Percentiles rank a stretch among this genome's conserved stretches.
These are phyloP conservation scores for thale cress (Arabidopsis thaliana) DNA, from an alignment of 345 rosid species.

Conservation along the genomic window DNA sequence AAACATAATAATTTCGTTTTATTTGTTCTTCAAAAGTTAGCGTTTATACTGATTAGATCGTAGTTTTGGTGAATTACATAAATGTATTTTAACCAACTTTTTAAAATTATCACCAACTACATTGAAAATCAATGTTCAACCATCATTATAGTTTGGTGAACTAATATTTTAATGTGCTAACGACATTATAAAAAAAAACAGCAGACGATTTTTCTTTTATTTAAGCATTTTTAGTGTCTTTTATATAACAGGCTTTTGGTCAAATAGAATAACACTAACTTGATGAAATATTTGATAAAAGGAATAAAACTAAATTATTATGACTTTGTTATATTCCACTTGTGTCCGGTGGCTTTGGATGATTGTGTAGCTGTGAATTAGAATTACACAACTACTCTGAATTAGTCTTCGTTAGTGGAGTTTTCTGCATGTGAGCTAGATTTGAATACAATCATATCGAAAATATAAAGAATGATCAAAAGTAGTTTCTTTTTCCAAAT, in stretches of 20 bases:
- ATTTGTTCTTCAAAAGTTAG: not conserved
- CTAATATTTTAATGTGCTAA: conserved; percentile 19
- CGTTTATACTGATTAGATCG: not conserved
- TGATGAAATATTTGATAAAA: not conserved
- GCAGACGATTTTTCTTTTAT: no score
- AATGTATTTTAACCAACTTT: not conserved
- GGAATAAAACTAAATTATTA: not conserved
- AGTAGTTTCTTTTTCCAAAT: not conserved
- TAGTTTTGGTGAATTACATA: not conserved
- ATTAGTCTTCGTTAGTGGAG: conserved; percentile 27
- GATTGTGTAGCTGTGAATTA: conserved; percentile 24
- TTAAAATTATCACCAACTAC: conserved; percentile 20
- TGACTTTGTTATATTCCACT: not conserved
- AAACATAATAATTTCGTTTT: not conserved
- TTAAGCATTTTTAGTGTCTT: not conserved
- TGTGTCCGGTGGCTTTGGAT: conserved; percentile 28
- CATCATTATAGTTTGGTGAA: conserved; percentile 30
- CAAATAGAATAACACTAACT: not conserved
- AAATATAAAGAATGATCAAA: not conserved
- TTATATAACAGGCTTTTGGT: not conserved
- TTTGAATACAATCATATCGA: not conserved
- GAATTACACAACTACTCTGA: conserved; percentile 17
- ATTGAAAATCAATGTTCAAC: not conserved
- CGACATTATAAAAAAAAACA: not conserved
- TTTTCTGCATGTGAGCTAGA: conserved; percentile 31